Base-by-base conservation (phyloP, 345 rosid genomes). In the Rhodamnia rubescens region DNA sequence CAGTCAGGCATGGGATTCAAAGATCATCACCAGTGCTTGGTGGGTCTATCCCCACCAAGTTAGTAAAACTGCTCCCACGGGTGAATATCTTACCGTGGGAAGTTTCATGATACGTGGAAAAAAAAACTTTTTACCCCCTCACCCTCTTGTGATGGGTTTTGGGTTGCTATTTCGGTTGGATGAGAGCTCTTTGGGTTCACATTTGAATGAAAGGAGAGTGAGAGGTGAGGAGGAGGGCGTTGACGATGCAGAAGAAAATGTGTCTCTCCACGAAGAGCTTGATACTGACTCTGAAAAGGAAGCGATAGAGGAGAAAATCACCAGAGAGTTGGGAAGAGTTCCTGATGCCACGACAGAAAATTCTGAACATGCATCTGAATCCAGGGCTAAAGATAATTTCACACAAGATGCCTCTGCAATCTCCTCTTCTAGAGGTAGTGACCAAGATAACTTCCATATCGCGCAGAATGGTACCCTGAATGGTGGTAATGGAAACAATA, bases 81-180 rank as follows among this genome's bases (percentile, higher is more conserved):
- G 99, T 84, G 99, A 97, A 90, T 97, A 97, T 89, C 99, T 97
- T 55, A 97, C 99, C 1, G 97, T 91, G 80, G 99, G 99, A 74
- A 97, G 99, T 93, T 97, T 96, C 95, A 97, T 97, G 99, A 93
- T 97, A 74, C 97, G 99, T 78, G 99, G 99, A 82, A 97, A 95
- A 91, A 97, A 97, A 86, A 97, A 97, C 88, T 97, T 93, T 88
- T 99, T 97, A 83, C 99, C 99, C 61, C 99, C 99, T 4, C 96
- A 92, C 86, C 99, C 99, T 87, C 99, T 97, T 86, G 93, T 97
- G 81, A 95, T 97, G 99, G 99, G 99, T 83, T 97, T 97, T 87
- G 99, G 99, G 55, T 84, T 97, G 90, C 91, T 97, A 86, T 97
- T 97, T 91, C 97, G 99, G 86, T 89, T 97, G 93, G 99, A 97